These are phyloP conservation scores for Didymella segeticola DNA, from an alignment of 2,329 filamentous ascomycete species.

Conservation along the genomic window DNA sequence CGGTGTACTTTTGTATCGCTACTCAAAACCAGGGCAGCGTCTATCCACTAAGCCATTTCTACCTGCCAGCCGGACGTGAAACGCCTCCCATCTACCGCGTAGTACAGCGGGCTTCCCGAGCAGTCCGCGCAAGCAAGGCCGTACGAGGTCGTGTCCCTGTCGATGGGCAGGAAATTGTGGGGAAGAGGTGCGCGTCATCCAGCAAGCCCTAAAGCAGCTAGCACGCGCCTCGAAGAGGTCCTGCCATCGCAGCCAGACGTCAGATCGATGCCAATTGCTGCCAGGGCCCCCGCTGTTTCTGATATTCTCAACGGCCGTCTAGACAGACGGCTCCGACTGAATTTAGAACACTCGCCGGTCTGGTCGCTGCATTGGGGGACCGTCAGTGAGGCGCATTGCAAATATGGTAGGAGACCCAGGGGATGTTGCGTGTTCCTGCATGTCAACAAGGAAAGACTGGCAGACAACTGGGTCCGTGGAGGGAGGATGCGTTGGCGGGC, in stretches of 20 bases:
- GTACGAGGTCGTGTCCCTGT: slow-evolving; percentile 5
- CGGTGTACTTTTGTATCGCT: slow-evolving; percentile 7
- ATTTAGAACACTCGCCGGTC: slow-evolving; percentile 10
- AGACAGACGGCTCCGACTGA: slow-evolving; percentile 8
- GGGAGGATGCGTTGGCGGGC: slow-evolving; percentile 9
- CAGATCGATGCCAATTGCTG: slow-evolving; percentile 11
- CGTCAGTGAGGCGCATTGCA: slow-evolving; percentile 11
- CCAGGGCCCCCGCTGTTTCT: slow-evolving; percentile 8
- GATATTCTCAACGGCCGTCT: slow-evolving; percentile 12
- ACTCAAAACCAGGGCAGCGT: neutral
- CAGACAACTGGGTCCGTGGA: neutral
- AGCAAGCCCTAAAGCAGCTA: neutral
- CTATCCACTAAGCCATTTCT: slow-evolving; percentile 3
- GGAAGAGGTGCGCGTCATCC: slow-evolving; percentile 21
- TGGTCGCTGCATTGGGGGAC: slow-evolving; percentile 4
- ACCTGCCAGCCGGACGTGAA: slow-evolving; percentile 8
- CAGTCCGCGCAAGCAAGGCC: slow-evolving; percentile 13
- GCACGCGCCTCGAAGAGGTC: neutral
- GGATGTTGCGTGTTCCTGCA: slow-evolving; percentile 19
- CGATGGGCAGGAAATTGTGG: slow-evolving; percentile 11
- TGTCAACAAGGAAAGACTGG: slow-evolving; percentile 4
- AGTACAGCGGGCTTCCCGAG: slow-evolving; percentile 7
- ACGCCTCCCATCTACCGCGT: slow-evolving; percentile 1
- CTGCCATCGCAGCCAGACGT: slow-evolving; percentile 6
- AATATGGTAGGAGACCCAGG: neutral